A percentile compares a stretch with the other conserved stretches of the same genome.
Conservation (phyloP, 2,329 filamentous ascomycete genomes). For the Verticillium longisporum region DNA sequence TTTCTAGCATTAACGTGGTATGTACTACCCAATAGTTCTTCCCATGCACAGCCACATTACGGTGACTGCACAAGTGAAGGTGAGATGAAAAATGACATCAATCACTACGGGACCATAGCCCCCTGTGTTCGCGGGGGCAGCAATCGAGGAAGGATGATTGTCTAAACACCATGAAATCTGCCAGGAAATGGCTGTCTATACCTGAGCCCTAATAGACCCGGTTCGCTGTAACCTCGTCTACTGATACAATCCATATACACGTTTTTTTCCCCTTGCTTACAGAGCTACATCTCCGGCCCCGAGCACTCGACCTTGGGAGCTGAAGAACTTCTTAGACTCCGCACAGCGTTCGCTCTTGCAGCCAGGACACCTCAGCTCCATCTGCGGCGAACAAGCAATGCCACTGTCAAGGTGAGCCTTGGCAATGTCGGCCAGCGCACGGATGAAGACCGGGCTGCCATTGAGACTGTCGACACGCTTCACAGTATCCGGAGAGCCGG, state of each 20-base stretch:
- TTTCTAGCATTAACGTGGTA: no score
- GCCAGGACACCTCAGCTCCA: conserved; percentile 86
- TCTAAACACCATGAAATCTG: neutral
- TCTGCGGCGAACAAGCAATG: conserved; percentile 66
- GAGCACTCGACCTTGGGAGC: conserved; percentile 12
- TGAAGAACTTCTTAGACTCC: conserved; percentile 67
- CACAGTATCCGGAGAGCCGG: conserved; percentile 67
- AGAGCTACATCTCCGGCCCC: neutral
- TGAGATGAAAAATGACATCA: no score
- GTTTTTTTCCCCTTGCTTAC: neutral
- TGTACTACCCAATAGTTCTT: no score
- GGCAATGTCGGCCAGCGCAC: conserved; percentile 82
- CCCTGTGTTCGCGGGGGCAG: no score
- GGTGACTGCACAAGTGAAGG: no score
- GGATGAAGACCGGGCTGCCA: conserved; percentile 82
- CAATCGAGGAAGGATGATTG: no score
- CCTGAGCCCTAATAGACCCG: neutral
- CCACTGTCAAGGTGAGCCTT: conserved; percentile 69
- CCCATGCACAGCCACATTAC: no score
- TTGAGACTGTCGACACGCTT: conserved; percentile 92
- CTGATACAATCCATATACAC: neutral
- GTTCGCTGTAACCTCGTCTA: neutral
- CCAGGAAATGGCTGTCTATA: neutral
- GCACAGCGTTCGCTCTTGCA: conserved; percentile 85
- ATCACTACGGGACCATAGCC: no score